Evolutionary conservation across 2,329 filamentous ascomycete species (phyloP).

Genomic region (Volutella citrinella): DNA sequence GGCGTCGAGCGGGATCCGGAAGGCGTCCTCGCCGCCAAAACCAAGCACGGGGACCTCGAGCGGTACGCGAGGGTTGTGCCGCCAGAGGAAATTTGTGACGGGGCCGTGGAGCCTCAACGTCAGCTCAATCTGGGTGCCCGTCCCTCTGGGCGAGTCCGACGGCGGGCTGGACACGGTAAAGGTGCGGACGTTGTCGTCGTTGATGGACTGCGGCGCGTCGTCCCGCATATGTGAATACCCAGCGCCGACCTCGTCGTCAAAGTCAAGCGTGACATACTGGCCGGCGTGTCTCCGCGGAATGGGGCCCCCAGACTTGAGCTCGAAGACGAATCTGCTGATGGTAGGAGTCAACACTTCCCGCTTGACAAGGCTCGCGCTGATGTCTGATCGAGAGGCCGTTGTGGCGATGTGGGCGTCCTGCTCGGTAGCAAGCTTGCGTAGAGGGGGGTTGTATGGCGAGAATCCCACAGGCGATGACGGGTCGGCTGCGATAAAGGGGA

Average conservation of each 20-base stretch:
- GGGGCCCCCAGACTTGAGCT: conserved; percentile 22
- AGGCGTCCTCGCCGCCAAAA: conserved; percentile 62
- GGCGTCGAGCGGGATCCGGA: conserved; percentile 32
- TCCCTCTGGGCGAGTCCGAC: conserved; percentile 11
- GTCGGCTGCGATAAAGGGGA: conserved; percentile 72
- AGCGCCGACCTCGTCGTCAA: conserved; percentile 62
- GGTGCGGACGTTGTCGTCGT: conserved; percentile 80
- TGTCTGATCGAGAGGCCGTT: conserved; percentile 7
- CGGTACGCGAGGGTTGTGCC: conserved; percentile 47
- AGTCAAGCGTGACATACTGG: conserved; percentile 76
- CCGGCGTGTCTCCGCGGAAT: conserved; percentile 58
- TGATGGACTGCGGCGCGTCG: conserved; percentile 73
- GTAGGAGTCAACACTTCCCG: conserved; percentile 62
- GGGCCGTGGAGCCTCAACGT: conserved; percentile 68
- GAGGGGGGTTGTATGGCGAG: conserved; percentile 77
- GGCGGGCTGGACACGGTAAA: conserved; percentile 74
- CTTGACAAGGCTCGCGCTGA: conserved; percentile 53
- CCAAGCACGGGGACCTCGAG: conserved; percentile 68
- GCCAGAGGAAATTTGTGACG: conserved; percentile 64
- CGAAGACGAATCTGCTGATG: conserved; percentile 62
- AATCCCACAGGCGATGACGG: conserved; percentile 48
- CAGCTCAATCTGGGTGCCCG: conserved; percentile 68
- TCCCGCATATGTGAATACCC: conserved; percentile 85
- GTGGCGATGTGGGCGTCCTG: conserved; percentile 23
- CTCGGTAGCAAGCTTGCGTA: conserved; percentile 64